Evolutionary conservation across 1,139 yeast genomes (phyloP), one percentile per base, ranked within the genome.

Genomic region (Saccharomyces hybrid): DNA sequence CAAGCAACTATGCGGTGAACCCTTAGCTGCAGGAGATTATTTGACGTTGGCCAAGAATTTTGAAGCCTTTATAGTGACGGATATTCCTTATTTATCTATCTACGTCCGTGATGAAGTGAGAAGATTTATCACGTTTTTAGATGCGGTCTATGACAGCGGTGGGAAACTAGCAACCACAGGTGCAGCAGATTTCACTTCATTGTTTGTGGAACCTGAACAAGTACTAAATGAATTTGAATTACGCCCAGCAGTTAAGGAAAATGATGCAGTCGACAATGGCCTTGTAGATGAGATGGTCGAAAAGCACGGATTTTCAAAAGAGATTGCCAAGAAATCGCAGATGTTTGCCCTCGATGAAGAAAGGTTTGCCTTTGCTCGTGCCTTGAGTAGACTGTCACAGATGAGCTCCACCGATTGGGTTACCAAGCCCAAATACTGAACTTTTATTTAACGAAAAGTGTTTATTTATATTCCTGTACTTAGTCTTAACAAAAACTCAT

Each of bases 341-440:
- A 82, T 89, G 82, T 91, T 93, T 73, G 87, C 86, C 49, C 74
- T 86, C 5, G 98, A 90, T 69, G 99, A 93, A 71, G 99, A 93
- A 72, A 81, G 86, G 70, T 93, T 93, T 75, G 99, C 99, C 14
- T 93, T 91, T 76, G 96, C 97, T 1, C 79, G 99, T 67, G 97
- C 98, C 0, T 76, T 93, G 59, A 85, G 95, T 62, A 80, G 99
- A 68, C 76, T 93, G 61, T 80, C 93, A 52, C 98, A 93, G 64
- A 93, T 93, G 97, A 86, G 96, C 62, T 86, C 96, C 4, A 84
- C 84, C 48, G 96, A 87, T 54, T 93, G 99, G 99, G 85, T 88
- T 4, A 54, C 57, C 1, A 57, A 55, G 42, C 57, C 12, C 89
- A 48, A 12, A 48, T 27, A 27, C 29, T 46, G 19, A 46, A 24